Evolutionary conservation across 257 asterid species (phyloP).

Genomic region (Eucommia ulmoides): DNA sequence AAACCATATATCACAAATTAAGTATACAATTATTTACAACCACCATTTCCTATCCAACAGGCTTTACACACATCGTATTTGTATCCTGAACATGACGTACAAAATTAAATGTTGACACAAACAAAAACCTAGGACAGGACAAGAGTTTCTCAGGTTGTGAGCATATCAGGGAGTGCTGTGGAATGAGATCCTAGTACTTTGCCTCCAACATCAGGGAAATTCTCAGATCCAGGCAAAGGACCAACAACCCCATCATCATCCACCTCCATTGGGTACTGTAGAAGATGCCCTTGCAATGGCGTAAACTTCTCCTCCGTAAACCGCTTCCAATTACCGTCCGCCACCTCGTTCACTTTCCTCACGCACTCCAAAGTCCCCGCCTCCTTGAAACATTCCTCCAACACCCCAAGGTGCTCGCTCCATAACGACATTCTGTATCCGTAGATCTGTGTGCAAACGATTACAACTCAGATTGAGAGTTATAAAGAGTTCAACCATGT

Average conservation of each 20-base stretch:
- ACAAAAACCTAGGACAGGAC: neutral
- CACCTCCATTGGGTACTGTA: constrained; percentile 67
- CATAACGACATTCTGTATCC: constrained; percentile 87
- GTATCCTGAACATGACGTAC: no score
- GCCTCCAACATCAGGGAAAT: constrained; percentile 83
- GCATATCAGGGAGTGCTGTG: constrained; percentile 53
- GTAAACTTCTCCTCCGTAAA: constrained; percentile 31
- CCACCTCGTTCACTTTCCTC: constrained; percentile 50
- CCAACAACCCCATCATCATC: constrained; percentile 48
- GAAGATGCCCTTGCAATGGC: constrained; percentile 64
- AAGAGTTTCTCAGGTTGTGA: constrained; percentile 76
- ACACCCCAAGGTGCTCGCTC: constrained; percentile 75
- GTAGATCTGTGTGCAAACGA: constrained; percentile 67
- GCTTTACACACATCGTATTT: no score
- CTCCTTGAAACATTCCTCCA: constrained; percentile 38
- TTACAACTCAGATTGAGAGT: no score
- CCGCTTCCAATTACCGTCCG: constrained; percentile 51
- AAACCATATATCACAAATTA: no score
- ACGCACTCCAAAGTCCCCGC: constrained; percentile 58
- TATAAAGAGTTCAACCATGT: neutral
- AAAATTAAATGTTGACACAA: neutral
- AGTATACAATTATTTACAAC: no score
- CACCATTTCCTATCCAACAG: no score
- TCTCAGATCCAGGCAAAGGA: constrained; percentile 51
- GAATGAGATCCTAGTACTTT: constrained; percentile 57